Evolutionary conservation across 441 rosid genomes (phyloP), one percentile per base, ranked within the genome.

Genomic region (Pelargonium myrrhifolium): DNA sequence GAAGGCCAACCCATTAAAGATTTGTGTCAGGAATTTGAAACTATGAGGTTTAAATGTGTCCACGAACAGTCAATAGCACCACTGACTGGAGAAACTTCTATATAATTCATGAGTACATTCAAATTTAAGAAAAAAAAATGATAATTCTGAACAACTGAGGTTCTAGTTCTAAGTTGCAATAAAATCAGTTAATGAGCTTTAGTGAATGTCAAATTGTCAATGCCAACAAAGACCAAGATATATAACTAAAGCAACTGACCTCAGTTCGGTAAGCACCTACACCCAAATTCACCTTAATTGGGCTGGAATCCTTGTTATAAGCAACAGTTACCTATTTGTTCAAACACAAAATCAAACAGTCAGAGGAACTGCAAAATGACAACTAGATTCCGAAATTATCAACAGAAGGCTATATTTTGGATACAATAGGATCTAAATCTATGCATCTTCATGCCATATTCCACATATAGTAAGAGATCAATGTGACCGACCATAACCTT

Each of bases 191-290:
- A 4, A 15, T 12, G 9, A 51, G 58, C 20, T 51, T 51, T 1
- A n/a, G 58, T 1, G 39, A 35, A 35, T n/a, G n/a, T n/a, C n/a
- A n/a, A n/a, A n/a, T n/a, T 35, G 39, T 35, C 39, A 35, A 35
- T 35, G 39, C 39, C 39, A 35, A 1, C 39, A 35, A 6, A 28
- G 6, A 35, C 12, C 47, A 42, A 11, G 47, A 56, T 20, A 56
- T 56, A 10, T 56, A 18, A 20, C 12, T 20, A 20, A 21, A 56
- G 4, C 62, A 56, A 56, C 62, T 56, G 12, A 56, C 62, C 62
- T 56, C 62, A 21, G 62, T 56, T 21, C 62, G 11, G 26, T 56
- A 56, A 56, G 62, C 62, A 56, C 62, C 62, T 20, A 56, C 62
- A 56, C 62, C 62, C 62, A 56, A 56, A 9, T 56, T 56, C 62